Base-by-base conservation (phyloP, 1,284 basidiomycete species). In the Trametes sp. region DNA sequence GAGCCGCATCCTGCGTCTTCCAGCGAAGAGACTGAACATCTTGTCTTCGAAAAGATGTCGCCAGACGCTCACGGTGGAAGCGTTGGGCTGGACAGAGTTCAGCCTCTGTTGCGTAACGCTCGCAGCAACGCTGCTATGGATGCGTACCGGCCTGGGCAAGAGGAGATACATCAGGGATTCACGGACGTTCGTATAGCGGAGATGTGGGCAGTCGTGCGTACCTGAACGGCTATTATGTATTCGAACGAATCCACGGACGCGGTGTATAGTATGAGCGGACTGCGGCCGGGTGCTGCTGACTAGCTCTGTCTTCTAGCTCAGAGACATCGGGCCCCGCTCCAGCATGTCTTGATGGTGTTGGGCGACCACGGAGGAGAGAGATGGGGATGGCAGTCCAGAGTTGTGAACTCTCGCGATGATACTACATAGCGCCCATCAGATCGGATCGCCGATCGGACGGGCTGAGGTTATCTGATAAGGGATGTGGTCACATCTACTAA, bases 21-120 rank as follows among this genome's bases (percentile, higher is more conserved):
- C 38, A 44, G n/a, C 42, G 49, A 67, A 67, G 45, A 70, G 44
- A 56, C 41, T 58, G 44, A 10, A 24, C 11, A 1, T 33, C 24
- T 48, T 24, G 19, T 49, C 38, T 36, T 59, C 59, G 33, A 55
- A 64, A 70, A 89, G 87, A 67, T 92, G 90, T 74, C 81, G 88
- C 65, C 86, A 92, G 73, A 84, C 83, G 2, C 76, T 92, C 63
- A 89, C 89, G 9, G 86, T 90, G 14, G 87, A 89, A 74, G 87
- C 87, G 1, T 72, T 92, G 26, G 89, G 89, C 7, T 92, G 90
- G 90, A 84, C 87, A 53, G 88, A 90, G 66, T 87, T 91, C 65
- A 82, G 80, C n/a, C 73, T 93, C n/a, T 88, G 86, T 66, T 64
- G 81, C n/a, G 57, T 87, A 60, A 86, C 87, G 11, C 73, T 90